These are phyloP conservation scores for Potentilla sterilis DNA, from an alignment of 306 rosid genomes.

Conservation along the genomic window DNA sequence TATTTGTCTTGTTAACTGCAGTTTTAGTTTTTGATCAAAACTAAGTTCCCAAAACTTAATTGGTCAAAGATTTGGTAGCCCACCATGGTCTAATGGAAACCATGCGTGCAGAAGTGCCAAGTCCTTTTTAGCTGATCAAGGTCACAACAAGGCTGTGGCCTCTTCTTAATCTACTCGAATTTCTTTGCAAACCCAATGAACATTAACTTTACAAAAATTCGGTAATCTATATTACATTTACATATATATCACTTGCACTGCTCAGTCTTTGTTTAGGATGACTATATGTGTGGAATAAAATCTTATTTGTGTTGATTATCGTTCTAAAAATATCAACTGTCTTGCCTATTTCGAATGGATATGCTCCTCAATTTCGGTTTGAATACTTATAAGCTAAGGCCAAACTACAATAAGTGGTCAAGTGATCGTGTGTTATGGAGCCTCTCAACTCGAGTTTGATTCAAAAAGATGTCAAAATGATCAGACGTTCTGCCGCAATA, in stretches of 20 bases:
- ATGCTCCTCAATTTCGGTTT: no score
- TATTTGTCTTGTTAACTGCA: conserved; percentile 13
- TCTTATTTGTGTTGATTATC: no score
- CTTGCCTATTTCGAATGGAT: no score
- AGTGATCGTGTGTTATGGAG: no score
- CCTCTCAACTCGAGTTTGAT: no score
- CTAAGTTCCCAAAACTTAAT: not conserved
- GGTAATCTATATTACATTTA: not conserved
- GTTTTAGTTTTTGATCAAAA: conserved; percentile 7
- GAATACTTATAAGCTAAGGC: no score
- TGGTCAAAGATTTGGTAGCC: conserved; percentile 33
- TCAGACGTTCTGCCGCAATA: no score
- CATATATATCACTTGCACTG: conserved; percentile 29
- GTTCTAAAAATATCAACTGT: no score
- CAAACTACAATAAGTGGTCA: no score
- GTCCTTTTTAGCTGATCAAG: conserved; percentile 45
- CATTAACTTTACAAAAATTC: not conserved
- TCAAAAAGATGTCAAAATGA: no score
- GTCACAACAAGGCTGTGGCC: conserved; percentile 63
- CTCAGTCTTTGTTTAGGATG: conserved; percentile 15
- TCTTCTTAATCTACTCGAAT: conserved; percentile 16
- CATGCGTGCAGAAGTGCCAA: conserved; percentile 28
- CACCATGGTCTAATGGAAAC: conserved; percentile 24
- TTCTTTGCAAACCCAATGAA: conserved; percentile 24
- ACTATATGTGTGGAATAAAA: not conserved